phyloP scores from a whole-genome alignment of 2,329 filamentous ascomycete genomes.

The Dothidotthia symphoricarpi region DNA sequence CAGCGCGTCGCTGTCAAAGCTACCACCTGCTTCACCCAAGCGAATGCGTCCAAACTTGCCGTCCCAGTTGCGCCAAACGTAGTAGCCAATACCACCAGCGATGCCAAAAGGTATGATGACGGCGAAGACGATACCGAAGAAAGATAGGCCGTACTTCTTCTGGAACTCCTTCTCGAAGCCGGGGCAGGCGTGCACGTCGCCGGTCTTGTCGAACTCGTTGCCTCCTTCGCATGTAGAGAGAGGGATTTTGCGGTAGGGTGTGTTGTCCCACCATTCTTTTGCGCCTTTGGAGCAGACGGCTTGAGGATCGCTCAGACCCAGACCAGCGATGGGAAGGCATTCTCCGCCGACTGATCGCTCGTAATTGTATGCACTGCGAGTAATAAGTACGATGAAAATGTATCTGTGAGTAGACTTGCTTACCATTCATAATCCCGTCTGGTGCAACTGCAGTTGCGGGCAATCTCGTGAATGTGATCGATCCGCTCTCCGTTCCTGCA shows the following conservation, averaged over 20 bases:
- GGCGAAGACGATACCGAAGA: conserved; percentile 78
- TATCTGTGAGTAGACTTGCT: conserved; percentile 34
- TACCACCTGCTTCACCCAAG: conserved; percentile 64
- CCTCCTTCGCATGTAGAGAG: conserved; percentile 84
- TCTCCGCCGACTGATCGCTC: conserved; percentile 74
- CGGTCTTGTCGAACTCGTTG: conserved; percentile 67
- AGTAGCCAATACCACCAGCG: conserved; percentile 76
- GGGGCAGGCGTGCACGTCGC: conserved; percentile 63
- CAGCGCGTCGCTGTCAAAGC: conserved; percentile 64
- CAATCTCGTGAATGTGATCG: conserved; percentile 62
- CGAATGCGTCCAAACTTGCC: conserved; percentile 87
- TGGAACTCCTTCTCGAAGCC: conserved; percentile 81
- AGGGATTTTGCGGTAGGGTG: conserved; percentile 85
- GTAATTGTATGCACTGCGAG: conserved; percentile 84
- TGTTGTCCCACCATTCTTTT: conserved; percentile 78
- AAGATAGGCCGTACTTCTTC: conserved; percentile 67
- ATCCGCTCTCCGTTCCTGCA: conserved; percentile 82
- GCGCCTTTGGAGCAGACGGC: conserved; percentile 65
- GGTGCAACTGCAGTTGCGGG: conserved; percentile 76
- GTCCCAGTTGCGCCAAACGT: conserved; percentile 79
- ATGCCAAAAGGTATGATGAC: conserved; percentile 71
- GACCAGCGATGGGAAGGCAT: conserved; percentile 74
- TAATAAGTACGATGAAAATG: conserved; percentile 11
- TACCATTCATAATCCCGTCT: conserved; percentile 91
- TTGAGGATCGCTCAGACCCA: conserved; percentile 61